Base-by-base conservation (phyloP, 2,329 filamentous ascomycete genomes). In the Paecilomyces sp. region DNA sequence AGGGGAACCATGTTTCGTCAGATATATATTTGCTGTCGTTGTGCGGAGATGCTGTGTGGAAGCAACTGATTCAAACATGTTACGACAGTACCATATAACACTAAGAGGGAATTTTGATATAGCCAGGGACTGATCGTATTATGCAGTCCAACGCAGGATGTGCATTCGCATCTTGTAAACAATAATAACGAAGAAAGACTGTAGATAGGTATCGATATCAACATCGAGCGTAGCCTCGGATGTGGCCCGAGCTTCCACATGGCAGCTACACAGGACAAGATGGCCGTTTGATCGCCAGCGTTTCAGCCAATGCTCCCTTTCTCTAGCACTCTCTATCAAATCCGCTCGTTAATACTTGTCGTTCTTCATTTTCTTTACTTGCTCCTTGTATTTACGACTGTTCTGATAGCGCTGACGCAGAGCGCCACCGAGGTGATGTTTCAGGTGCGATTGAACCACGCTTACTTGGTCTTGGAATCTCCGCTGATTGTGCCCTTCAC, bases 381-480 rank as follows among this genome's bases (percentile, higher is more conserved):
- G 60, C 51, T 59, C 47, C 63, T 25, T 30, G 24, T 58, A 11
- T 62, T 64, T 13, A 51, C 63, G 54, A 22, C 52, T 51, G 18
- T 52, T 61, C 47, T 58, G 62, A 63, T 64, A 57, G 59, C 61
- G 58, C 55, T 66, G 61, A 62, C 61, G 63, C 60, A 62, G 59
- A 62, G 61, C 62, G 67, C 66, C 56, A 60, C 61, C 63, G 62
- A 65, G 63, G 66, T 62, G 66, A 71, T 71, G 69, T 71, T 71
- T 63, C 69, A 71, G 68, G 69, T 71, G 68, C 55, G 58, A 34
- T 59, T 58, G 31, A 33, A 25, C 58, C 18, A 22, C 13, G 53
- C 55, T 54, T 22, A 57, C 50, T 12, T 28, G 11, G 5, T 28
- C 51, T 53, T 53, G 28, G 22, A 24, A 53, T 53, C 51, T 22